Evolutionary conservation across 2,329 filamentous ascomycete genomes (phyloP), one percentile per base, ranked within the genome.

Genomic region (Colletotrichum sp.): DNA sequence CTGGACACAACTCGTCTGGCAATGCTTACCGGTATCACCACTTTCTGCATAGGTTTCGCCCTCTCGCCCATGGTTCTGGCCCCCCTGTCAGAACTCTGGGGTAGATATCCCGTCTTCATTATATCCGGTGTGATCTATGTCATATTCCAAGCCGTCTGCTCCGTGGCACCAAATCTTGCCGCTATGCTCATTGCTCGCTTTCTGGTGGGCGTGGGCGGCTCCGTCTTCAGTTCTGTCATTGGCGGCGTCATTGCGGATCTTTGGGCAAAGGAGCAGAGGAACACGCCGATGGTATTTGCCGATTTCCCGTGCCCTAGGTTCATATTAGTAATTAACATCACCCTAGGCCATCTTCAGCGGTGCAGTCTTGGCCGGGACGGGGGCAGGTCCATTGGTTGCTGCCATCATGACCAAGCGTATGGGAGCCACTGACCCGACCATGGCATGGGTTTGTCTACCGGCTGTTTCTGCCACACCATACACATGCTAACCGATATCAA

Each of bases 161-260:
- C 94, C 6, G 87, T 95, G 0, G 94, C 95, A 8, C 87, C 89
- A 0, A 91, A 91, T 4, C 92, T 95, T 77, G 91, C 90, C 0
- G 95, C 94, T 4, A 94, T 98, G 90, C 83, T 98, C 1, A 85
- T 96, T 4, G 91, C 93, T 0, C 91, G 96, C 1, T 94, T 98
- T 82, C 89, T 97, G 63, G 90, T 92, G 12, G 96, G 96, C 2
- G 91, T 92, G n/a, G 95, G 94, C 8, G 93, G 92, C 8, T 95
- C 93, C 65, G 92, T 89, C 0, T 98, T 98, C 82, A 95, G 94
- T 61, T 97, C 95, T 27, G 96, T 98, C 90, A 94, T 98, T 0
- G 96, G 96, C n/a, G 96, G 96, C 5, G 94, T 98, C 6, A 93
- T 98, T 55, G 94, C 94, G 67, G 96, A 98, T 81, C 91, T 98